Evolutionary conservation across 1,284 basidiomycete genomes (phyloP), one percentile per base, ranked within the genome.

Genomic region (Ganoderma multipileum): DNA sequence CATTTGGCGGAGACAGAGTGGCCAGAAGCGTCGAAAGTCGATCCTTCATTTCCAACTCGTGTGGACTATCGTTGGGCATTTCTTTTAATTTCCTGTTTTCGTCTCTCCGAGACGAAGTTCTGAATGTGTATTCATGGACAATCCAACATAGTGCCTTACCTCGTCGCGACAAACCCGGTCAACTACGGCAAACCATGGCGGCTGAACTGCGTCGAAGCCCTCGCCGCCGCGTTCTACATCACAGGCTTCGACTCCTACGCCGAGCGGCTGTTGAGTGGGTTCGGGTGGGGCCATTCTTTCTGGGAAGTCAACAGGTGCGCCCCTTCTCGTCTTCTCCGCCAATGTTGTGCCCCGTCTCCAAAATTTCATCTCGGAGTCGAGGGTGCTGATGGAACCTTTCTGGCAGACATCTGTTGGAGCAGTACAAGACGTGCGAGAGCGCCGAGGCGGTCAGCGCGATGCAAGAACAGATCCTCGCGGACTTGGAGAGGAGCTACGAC

Each of bases 141-240:
- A 30, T 52, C n/a, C 1, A 41, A 26, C 42, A 5, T 69, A 98
- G 95, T 98, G 38, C 96, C 96, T 0, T 98, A 97, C 79, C 87
- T 98, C 39, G 81, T 98, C 61, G 96, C 96, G 0, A 93, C 95
- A 0, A 98, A 98, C 78, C 95, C 95, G 0, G 95, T 95, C 39
- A 98, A 98, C 79, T 98, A 98, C 74, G 97, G 97, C 26, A 96
- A 95, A 78, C 96, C 96, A 2, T 95, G 95, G 95, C 83, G 92
- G 52, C 82, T 97, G 58, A 97, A 95, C 77, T 97, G 96, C 71
- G 95, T 95, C 28, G 96, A 98, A 80, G 97, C 97, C 0, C 86
- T 97, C 2, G 96, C 96, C 0, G 96, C 96, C 0, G 92, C 95
- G 0, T 96, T 98, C 75, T 97, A 95, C 78, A 93, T 98, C 75